Evolutionary conservation across 495 filamentous ascomycete genomes (phyloP), one percentile per base, ranked within the genome.

Genomic region (Lineolata rhizophorae): DNA sequence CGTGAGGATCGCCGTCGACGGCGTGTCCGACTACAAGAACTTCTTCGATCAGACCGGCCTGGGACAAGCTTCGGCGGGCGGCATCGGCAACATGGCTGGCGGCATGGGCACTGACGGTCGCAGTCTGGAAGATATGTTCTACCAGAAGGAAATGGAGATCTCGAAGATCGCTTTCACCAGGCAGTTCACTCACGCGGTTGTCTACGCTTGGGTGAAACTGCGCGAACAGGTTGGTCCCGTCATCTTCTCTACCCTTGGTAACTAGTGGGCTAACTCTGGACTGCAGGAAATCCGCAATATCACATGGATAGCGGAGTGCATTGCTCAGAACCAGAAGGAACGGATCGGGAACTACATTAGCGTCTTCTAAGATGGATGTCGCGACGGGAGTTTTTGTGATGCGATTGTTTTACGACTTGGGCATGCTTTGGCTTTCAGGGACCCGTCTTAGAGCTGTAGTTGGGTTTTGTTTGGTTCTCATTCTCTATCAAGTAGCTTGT

Each of bases 241-340:
- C 10, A 9, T 26, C 6, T 18, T 26, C 14, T 22, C 18, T 31
- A 32, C 28, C 29, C 12, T 20, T 25, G 41, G 14, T 47, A 29
- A 18, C 22, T 31, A 27, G 20, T 5, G 39, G 27, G 27, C 47
- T n/a, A n/a, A n/a, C n/a, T n/a, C n/a, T n/a, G n/a, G 13, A 25
- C 10, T 17, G 13, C 37, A 92, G 87, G 87, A 99, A 76, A 91
- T 95, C 50, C 78, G 87, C 24, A 99, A 99, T 47, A 87, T 99
- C 46, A 95, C 85, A 29, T 99, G 87, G 87, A 99, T 99, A 48
- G 72, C 90, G 5, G 87, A 99, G 54, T 99, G 87, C 57, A 99
- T 99, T 68, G 87, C 87, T 29, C 87, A 99, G 56, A 91, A 92
- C 61, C 87, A 99, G 62, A 99, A 95, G 59, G 87, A 99, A 54